These are phyloP conservation scores for Fusarium sp. DNA, from an alignment of 2,329 filamentous ascomycete genomes.

Conservation along the genomic window DNA sequence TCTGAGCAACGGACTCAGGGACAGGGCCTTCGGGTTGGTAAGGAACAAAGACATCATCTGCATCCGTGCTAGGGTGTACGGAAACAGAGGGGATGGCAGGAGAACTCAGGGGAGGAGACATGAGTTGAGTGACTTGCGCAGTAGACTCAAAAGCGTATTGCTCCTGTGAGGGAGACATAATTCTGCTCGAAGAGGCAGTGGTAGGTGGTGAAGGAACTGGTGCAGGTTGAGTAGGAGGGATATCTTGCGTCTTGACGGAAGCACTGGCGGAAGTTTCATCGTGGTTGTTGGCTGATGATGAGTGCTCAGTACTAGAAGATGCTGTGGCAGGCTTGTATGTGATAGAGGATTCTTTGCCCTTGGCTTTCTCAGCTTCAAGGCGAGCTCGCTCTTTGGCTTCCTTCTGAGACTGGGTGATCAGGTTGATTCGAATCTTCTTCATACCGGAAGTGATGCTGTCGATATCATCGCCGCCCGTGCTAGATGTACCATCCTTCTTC, in stretches of 20 bases:
- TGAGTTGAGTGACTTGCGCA: slow-evolving; percentile 36
- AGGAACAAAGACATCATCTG: slow-evolving; percentile 58
- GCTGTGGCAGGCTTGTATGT: not conserved
- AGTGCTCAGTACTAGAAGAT: not conserved
- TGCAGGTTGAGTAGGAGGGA: slow-evolving; percentile 26
- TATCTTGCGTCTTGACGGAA: not conserved
- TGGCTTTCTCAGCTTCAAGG: slow-evolving; percentile 35
- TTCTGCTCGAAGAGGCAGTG: slow-evolving; percentile 38
- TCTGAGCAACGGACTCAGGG: slow-evolving; percentile 49
- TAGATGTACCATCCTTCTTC: slow-evolving; percentile 21
- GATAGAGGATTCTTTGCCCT: not conserved
- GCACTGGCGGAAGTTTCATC: not conserved
- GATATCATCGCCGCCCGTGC: slow-evolving; percentile 51
- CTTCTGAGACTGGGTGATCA: slow-evolving; percentile 67
- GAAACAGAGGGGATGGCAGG: slow-evolving; percentile 42
- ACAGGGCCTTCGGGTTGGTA: slow-evolving; percentile 65
- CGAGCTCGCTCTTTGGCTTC: slow-evolving; percentile 59
- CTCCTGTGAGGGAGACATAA: slow-evolving; percentile 40
- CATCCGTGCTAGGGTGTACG: slow-evolving; percentile 39
- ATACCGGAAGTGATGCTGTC: slow-evolving; percentile 66
- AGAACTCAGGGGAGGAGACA: slow-evolving; percentile 44
- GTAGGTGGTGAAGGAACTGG: slow-evolving; percentile 32
- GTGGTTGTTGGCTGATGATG: not conserved
- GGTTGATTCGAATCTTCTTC: slow-evolving; percentile 71
- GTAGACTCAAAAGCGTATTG: slow-evolving; percentile 30